phyloP scores from a whole-genome alignment of 805 yeast species.

The Candida takata region DNA sequence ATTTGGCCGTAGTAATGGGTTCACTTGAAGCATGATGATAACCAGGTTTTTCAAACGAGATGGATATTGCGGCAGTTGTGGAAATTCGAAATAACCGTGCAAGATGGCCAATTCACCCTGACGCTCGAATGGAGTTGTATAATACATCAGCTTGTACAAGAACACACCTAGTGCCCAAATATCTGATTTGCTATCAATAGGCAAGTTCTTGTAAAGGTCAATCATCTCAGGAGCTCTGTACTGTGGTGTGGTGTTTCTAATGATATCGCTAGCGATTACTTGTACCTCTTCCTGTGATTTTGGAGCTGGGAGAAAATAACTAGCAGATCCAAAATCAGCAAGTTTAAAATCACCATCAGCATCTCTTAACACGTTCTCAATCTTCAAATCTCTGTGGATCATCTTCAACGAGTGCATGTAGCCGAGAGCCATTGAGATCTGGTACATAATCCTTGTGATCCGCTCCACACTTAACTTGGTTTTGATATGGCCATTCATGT shows the following conservation, averaged over 20 bases:
- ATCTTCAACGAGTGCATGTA: constrained; percentile 72
- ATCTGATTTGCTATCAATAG: constrained; percentile 88
- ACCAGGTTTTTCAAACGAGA: constrained; percentile 69
- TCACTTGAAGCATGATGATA: constrained; percentile 73
- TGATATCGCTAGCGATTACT: constrained; percentile 72
- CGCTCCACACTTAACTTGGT: constrained; percentile 73
- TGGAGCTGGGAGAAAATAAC: constrained; percentile 67
- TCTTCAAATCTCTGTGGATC: constrained; percentile 89
- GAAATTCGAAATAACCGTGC: constrained; percentile 77
- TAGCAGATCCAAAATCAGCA: constrained; percentile 91
- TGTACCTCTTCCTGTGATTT: constrained; percentile 67
- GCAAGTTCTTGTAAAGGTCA: constrained; percentile 72
- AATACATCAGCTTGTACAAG: constrained; percentile 82
- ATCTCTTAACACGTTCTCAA: constrained; percentile 87
- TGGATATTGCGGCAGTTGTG: constrained; percentile 60
- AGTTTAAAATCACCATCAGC: constrained; percentile 62
- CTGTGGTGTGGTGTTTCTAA: constrained; percentile 92
- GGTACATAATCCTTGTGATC: constrained; percentile 76
- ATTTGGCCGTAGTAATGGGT: constrained; percentile 79
- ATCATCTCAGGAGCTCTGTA: constrained; percentile 96
- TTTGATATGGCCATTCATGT: constrained; percentile 78
- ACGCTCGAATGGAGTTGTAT: constrained; percentile 87
- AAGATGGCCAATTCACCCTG: constrained; percentile 81
- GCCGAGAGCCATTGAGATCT: constrained; percentile 70
- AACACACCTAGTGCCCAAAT: constrained; percentile 97